Evolutionary conservation across 257 asterid species (phyloP).

Genomic region (Echites panduratus): DNA sequence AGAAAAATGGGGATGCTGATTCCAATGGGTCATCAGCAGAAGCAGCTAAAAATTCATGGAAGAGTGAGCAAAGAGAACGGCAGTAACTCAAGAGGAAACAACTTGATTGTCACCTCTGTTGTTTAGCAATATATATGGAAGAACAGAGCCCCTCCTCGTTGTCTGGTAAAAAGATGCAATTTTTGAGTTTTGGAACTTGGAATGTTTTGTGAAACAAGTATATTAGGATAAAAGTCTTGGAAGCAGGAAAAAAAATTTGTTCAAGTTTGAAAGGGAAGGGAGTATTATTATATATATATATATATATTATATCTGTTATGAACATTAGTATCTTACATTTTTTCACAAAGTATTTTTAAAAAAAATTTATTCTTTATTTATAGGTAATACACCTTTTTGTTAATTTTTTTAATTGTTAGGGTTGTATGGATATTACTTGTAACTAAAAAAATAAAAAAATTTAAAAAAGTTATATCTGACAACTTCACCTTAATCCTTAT

Average conservation of each 20-base stretch:
- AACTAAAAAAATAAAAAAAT: not conserved
- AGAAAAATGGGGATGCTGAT: conserved; percentile 31
- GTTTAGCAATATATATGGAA: not conserved
- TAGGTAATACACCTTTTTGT: not conserved
- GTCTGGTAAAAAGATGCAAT: not conserved
- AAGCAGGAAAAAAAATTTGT: not conserved
- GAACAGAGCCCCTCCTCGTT: not conserved
- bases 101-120: not conserved
- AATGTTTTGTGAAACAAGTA: not conserved
- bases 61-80: conserved; percentile 45
- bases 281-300: not conserved
- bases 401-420: not conserved
- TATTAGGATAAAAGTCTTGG: not conserved
- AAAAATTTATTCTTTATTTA: not conserved
- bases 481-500: not conserved
- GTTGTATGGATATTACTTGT: too few relatives aligned
- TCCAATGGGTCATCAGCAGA: conserved; percentile 38
- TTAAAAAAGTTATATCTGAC: not conserved
- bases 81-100: not conserved
- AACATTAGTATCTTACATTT: not conserved
- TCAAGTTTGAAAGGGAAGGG: not conserved
- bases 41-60: conserved; percentile 57
- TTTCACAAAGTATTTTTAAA: conserved; percentile 7
- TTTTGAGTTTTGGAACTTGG: not conserved
- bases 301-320: not conserved